These are phyloP conservation scores for Tetrapyrgos nigripes DNA, from an alignment of 1,284 basidiomycete genomes.

Conservation along the genomic window DNA sequence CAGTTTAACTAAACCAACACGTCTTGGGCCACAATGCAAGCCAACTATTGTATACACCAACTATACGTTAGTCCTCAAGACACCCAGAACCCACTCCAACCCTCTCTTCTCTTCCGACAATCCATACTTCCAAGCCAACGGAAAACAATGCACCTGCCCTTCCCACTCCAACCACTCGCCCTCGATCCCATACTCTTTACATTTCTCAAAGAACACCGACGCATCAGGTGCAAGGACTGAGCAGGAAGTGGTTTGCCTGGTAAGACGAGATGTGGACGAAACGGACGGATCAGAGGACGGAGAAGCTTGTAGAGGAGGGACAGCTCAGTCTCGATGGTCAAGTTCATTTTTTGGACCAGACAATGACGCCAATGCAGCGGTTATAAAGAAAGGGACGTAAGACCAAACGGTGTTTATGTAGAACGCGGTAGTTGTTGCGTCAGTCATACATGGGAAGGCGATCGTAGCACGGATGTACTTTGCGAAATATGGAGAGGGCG, in stretches of 20 bases:
- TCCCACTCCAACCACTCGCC: conserved; percentile 4
- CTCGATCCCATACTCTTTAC: not conserved
- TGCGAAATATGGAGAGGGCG: too few species aligned
- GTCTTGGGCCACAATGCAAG: too few species aligned
- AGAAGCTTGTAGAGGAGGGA: not conserved
- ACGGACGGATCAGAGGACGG: not conserved
- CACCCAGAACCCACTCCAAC: not conserved
- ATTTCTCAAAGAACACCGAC: not conserved
- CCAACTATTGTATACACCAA: too few species aligned
- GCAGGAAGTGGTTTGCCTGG: not conserved
- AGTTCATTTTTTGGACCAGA: not conserved
- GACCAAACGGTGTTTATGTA: too few species aligned
- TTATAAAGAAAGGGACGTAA: too few species aligned
- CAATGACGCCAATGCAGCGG: too few species aligned
- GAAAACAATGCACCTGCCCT: conserved; percentile 5
- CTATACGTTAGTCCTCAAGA: not conserved
- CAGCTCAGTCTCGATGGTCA: not conserved
- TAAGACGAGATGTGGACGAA: not conserved
- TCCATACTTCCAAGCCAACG: not conserved
- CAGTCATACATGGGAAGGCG: too few species aligned
- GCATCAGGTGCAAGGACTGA: conserved; percentile 1
- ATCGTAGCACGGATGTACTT: too few species aligned
- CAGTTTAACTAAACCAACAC: too few species aligned
- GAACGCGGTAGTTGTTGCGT: too few species aligned
- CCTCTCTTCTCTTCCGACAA: not conserved